These are phyloP conservation scores for Biscutella laevigata DNA, from an alignment of 441 rosid species.

Conservation along the genomic window DNA sequence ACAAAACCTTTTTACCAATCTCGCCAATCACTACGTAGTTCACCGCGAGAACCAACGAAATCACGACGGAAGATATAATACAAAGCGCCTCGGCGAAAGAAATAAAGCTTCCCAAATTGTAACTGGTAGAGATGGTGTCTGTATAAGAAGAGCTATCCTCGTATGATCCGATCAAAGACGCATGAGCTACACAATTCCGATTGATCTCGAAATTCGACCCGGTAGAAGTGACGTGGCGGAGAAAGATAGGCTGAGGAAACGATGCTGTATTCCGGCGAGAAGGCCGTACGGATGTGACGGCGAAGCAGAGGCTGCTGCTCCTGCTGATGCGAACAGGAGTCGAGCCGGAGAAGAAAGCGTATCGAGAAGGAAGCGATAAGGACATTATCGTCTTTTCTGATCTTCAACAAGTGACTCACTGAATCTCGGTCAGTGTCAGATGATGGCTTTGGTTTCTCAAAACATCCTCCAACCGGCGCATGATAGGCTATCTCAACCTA, in stretches of 20 bases:
- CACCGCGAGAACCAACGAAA: conserved; percentile 40
- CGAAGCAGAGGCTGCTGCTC: conserved; percentile 29
- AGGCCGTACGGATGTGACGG: conserved; percentile 12
- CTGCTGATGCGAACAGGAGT: conserved; percentile 28
- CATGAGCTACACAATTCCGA: conserved; percentile 7
- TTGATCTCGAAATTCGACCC: conserved; percentile 7
- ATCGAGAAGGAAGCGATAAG: conserved; percentile 40
- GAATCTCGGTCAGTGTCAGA: conserved; percentile 1
- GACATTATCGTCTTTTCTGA: conserved; percentile 26
- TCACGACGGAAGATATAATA: conserved; percentile 49
- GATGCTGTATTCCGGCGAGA: conserved; percentile 18
- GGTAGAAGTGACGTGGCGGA: conserved; percentile 17
- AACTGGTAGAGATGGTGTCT: conserved; percentile 1
- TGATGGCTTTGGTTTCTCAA: too few species aligned
- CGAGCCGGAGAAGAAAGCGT: conserved; percentile 32
- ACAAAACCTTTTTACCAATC: conserved; percentile 45
- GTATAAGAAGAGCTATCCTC: conserved; percentile 27
- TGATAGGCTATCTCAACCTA: too few species aligned
- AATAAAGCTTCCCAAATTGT: conserved; percentile 43
- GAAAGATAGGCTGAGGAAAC: conserved; percentile 22
- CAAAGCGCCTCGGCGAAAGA: conserved; percentile 47
- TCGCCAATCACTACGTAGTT: conserved; percentile 33
- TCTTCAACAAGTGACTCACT: not conserved
- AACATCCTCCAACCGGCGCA: too few species aligned
- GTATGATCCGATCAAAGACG: conserved; percentile 30